Percentiles rank a stretch among this genome's conserved stretches.
Evolutionary conservation across 2,329 filamentous ascomycete species (phyloP).

Genomic region (Didymella exigua): DNA sequence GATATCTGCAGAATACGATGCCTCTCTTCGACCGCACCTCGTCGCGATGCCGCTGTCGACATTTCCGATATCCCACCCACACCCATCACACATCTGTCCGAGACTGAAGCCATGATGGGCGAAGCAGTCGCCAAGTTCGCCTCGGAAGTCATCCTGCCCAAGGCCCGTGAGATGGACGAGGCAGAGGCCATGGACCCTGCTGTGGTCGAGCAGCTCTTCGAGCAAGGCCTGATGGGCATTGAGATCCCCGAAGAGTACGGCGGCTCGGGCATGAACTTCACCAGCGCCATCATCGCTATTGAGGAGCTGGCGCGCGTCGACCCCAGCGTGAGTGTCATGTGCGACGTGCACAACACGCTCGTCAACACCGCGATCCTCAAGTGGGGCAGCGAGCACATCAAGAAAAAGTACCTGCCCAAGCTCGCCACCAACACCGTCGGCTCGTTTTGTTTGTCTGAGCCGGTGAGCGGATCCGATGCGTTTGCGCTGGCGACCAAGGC

Average conservation of each 20-base stretch:
- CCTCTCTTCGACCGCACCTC: conserved; percentile 52
- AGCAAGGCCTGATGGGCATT: conserved; percentile 95
- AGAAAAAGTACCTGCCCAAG: conserved; percentile 87
- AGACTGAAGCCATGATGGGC: conserved; percentile 86
- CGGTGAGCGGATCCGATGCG: conserved; percentile 90
- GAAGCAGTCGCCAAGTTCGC: conserved; percentile 92
- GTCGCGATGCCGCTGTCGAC: conserved; percentile 47
- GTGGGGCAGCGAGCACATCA: conserved; percentile 75
- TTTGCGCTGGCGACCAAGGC: conserved; percentile 95
- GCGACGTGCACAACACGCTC: conserved; percentile 97
- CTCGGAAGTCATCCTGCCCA: conserved; percentile 83
- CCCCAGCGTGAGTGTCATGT: conserved; percentile 91
- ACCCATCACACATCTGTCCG: conserved; percentile 89
- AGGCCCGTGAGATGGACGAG: conserved; percentile 97
- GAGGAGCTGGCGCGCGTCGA: conserved; percentile 95
- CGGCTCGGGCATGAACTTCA: conserved; percentile 98
- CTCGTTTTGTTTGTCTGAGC: conserved; percentile 92
- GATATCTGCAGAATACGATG: conserved; percentile 42
- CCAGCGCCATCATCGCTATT: conserved; percentile 91
- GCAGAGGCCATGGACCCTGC: conserved; percentile 88
- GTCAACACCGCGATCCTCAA: conserved; percentile 93
- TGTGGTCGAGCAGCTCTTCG: conserved; percentile 90
- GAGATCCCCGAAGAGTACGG: conserved; percentile 98
- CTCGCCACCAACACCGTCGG: conserved; percentile 87
- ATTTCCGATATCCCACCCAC: conserved; percentile 83